phyloP scores from a whole-genome alignment of 1,139 yeast species.

The Kodamaea anthophila region DNA sequence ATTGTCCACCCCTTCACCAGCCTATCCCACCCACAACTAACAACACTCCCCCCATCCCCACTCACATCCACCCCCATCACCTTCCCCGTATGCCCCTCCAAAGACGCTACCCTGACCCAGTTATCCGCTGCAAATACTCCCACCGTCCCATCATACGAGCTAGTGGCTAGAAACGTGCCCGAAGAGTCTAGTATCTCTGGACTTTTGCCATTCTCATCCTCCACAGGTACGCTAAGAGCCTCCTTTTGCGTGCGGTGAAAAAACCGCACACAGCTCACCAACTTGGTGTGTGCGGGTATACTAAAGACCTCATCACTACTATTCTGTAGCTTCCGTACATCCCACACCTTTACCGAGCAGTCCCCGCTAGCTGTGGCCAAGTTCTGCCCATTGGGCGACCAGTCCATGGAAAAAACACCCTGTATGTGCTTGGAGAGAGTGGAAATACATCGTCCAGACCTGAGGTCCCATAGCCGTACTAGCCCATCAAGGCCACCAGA shows the following conservation, averaged over 20 bases:
- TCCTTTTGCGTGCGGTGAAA: slow-evolving; percentile 15
- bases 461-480: slow-evolving; percentile 77
- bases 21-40: slow-evolving; percentile 82
- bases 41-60: slow-evolving; percentile 35
- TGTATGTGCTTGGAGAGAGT: slow-evolving; percentile 61
- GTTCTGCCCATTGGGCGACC: slow-evolving; percentile 72
- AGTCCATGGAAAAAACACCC: slow-evolving; percentile 66
- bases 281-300: slow-evolving; percentile 71
- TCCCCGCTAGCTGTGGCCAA: slow-evolving; percentile 85
- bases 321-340: slow-evolving; percentile 45
- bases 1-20: slow-evolving; percentile 60
- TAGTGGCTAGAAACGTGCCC: slow-evolving; percentile 52
- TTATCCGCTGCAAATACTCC: slow-evolving; percentile 67
- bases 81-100: slow-evolving; percentile 64
- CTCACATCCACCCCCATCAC: slow-evolving; percentile 65
- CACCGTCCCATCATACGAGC: slow-evolving; percentile 66
- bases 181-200: slow-evolving; percentile 16
- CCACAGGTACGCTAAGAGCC: slow-evolving; percentile 14
- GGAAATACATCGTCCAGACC: slow-evolving; percentile 67
- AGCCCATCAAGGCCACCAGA: slow-evolving; percentile 79
- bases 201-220: slow-evolving; percentile 22
- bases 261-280: slow-evolving; percentile 65
- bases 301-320: slow-evolving; percentile 35
- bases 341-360: slow-evolving; percentile 81
- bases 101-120: slow-evolving; percentile 54